Evolutionary conservation across 163 green algal species (phyloP), one percentile per base, ranked within the genome.

Genomic region (Chloroidium sp.): DNA sequence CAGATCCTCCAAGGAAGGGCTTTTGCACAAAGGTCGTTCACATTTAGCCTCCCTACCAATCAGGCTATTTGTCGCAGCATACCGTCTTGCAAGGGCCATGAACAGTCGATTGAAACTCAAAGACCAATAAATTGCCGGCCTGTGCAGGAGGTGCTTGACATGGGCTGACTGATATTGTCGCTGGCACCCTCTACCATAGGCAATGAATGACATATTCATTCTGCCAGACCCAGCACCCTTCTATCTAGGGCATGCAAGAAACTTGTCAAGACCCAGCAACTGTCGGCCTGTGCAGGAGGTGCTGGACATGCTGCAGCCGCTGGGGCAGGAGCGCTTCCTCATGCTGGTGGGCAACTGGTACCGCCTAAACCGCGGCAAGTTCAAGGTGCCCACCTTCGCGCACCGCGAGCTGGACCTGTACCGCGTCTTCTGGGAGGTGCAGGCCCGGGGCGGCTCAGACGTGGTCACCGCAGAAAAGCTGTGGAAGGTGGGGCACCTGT

Each of bases 351-450:
- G 81, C 77, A 92, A 92, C 81, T 92, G 87, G 78, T 84, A 89
- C 62, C 82, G 82, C 57, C 80, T 86, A 0, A 75, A 87, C 57
- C 83, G 84, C 74, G 64, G 6, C 64, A 88, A 87, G 76, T 93
- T 89, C 86, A 93, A 94, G 85, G 82, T 91, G 13, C 89, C 89
- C 80, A 89, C 86, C 69, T 94, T 94, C 83, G 88, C 90, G 6
- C 85, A 91, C 61, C 80, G 79, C 69, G 89, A 93, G 79, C 84
- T 94, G 60, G 87, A 94, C 82, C 84, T 94, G 67, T 79, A 87
- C 76, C 84, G 72, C 76, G 84, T 90, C 1, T 93, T 93, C 81
- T 91, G 87, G 87, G 87, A 87, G 60, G 90, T 94, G 57, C 83
- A 88, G 82, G 81, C 88, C 61, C 80, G 87, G 10, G 89, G 89